These are phyloP conservation scores for Neurospora sp. DNA, from an alignment of 495 filamentous ascomycete species.

Conservation along the genomic window DNA sequence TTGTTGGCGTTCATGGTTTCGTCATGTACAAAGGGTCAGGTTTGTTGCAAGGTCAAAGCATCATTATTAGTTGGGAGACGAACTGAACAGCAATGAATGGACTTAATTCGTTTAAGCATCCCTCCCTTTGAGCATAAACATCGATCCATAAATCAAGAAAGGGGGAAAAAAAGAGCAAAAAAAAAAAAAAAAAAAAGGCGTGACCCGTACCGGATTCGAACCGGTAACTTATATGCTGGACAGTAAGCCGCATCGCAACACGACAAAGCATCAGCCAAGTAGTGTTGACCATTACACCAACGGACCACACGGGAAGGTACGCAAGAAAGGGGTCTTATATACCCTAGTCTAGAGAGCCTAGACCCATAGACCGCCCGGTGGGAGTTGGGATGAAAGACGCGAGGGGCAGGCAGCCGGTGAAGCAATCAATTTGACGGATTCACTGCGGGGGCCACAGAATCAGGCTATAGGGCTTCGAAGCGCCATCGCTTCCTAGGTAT, in stretches of 20 bases:
- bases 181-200: background rate
- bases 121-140: background rate
- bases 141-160: too few relatives aligned
- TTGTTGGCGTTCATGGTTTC: background rate
- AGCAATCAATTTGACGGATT: too few relatives aligned
- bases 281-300: background rate
- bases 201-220: background rate
- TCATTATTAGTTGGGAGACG: background rate
- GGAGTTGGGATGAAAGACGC: background rate
- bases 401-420: too few relatives aligned
- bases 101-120: background rate
- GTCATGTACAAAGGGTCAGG: background rate
- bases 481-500: too few relatives aligned
- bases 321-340: background rate
- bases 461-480: too few relatives aligned
- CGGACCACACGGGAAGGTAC: background rate
- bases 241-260: background rate
- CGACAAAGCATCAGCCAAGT: background rate
- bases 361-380: background rate
- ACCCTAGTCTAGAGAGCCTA: background rate
- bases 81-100: background rate
- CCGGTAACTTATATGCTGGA: background rate
- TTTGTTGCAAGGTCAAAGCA: background rate
- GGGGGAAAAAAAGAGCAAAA: background rate
- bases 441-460: too few relatives aligned